Evolutionary conservation across 495 filamentous ascomycete species (phyloP), one percentile per base, ranked within the genome.

Genomic region (Penicillium longicatenatum): DNA sequence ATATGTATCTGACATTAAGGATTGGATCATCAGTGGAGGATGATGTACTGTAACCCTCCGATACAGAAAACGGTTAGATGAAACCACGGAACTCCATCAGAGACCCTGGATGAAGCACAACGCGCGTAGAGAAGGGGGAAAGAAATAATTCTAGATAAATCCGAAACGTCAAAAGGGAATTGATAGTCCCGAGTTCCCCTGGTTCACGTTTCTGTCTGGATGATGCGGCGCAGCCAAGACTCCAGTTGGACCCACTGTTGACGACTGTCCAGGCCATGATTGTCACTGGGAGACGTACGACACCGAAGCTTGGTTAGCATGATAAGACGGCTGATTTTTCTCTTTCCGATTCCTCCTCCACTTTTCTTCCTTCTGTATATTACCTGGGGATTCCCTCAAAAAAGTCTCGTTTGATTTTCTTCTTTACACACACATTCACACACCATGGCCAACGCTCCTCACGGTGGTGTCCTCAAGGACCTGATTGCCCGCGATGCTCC

Each of bases 391-490:
- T n/a, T 55, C 52, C 52, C 39, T 57, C 45, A 17, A 42, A 31
- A 50, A 50, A 50, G 19, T 41, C 26, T 42, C 57, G 61, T 52
- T 24, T 55, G 44, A 43, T 41, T 57, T 48, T 39, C 51, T 44
- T 39, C 21, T 42, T 50, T 50, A 48, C 49, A 30, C 56, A 52
- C 52, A 20, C 46, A 45, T 12, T 30, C 29, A 76, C 57, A 64
- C 50, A 89, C 62, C 20, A 89, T 88, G 86, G 86, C 86, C 64
- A 89, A 96, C 79, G 70, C 89, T 73, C 94, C 94, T 53, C 94
- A 98, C 77, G 94, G 94, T 78, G 94, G 95, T 72, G 81, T 93
- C 77, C 88, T 98, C 62, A 98, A 97, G 85, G 94, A 98, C 81
- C 84, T 98, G 66, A 73, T 98, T 56, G 93, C 93, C 35, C 86